phyloP scores from a whole-genome alignment of 2,329 filamentous ascomycete species.

The Plectosphaerella cucumerina region DNA sequence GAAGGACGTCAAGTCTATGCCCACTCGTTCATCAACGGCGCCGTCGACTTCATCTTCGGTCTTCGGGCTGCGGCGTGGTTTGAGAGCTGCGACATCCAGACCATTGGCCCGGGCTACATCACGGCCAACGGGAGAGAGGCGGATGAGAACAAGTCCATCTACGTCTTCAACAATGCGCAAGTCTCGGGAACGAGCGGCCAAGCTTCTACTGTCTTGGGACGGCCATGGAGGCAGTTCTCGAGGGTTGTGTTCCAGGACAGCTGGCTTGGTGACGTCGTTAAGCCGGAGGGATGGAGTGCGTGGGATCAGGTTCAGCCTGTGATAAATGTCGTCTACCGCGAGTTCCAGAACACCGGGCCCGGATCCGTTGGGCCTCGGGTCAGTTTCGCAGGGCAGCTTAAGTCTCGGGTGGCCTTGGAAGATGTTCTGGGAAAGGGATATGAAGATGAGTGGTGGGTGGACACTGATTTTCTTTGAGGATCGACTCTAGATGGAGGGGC shows the following conservation, averaged over 20 bases:
- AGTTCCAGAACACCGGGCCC: constrained; percentile 47
- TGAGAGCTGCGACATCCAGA: constrained; percentile 44
- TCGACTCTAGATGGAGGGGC: too few relatives aligned
- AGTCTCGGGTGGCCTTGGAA: neutral
- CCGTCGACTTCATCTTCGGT: constrained; percentile 58
- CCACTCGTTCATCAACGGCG: constrained; percentile 49
- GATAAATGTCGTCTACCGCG: constrained; percentile 43
- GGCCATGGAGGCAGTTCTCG: constrained; percentile 47
- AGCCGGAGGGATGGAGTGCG: constrained; percentile 42
- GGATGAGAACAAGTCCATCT: constrained; percentile 42
- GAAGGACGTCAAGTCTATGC: constrained; percentile 50
- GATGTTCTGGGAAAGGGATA: constrained; percentile 6
- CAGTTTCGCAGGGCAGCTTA: constrained; percentile 5
- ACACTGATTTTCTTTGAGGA: constrained; percentile 2
- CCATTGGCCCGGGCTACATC: constrained; percentile 40
- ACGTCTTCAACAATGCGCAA: constrained; percentile 38
- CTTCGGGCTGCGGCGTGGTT: constrained; percentile 50
- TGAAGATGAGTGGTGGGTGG: constrained; percentile 12
- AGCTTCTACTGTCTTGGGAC: constrained; percentile 44
- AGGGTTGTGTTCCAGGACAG: constrained; percentile 47
- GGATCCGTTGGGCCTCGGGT: constrained; percentile 27
- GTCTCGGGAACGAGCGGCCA: constrained; percentile 22
- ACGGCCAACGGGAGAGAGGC: constrained; percentile 39
- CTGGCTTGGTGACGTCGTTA: constrained; percentile 41
- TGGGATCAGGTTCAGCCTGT: constrained; percentile 38